Base-by-base conservation (phyloP, 2,329 filamentous ascomycete genomes). In the Helotiales sp. region DNA sequence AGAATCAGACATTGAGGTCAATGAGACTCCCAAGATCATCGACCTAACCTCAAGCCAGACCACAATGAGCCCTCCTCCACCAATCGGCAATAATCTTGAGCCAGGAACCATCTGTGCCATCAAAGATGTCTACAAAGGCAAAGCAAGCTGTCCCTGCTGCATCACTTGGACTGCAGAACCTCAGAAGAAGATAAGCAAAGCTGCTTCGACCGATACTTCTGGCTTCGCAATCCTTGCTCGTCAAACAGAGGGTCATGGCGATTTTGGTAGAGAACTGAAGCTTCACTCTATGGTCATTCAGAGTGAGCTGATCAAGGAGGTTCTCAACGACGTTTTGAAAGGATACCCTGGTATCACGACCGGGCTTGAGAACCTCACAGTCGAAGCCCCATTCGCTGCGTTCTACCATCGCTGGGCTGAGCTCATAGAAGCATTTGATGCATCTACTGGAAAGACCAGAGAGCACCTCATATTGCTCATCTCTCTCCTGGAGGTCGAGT, bases 221-320 rank as follows among this genome's bases (percentile, higher is more conserved):
- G 55, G 49, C 3, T 57, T 49, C 44, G 55, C 55, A 9, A 52
- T 57, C n/a, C 55, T 57, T 12, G 49, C 49, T 8, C 38, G 55
- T 24, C 46, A 53, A 15, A 53, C 55, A 6, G 55, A 59, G 25
- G 52, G 52, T n/a, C 52, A 59, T 52, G 56, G 52, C 3, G 56
- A 59, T 13, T 55, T 34, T 10, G 52, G 56, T 17, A 34, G 38
- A 17, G 52, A 59, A 15, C 9, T 51, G n/a, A 55, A 54, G 52
- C 77, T 87, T n/a, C 63, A 70, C 42, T 72, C 71, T 2, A 68
- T 74, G 57, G 65, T 70, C 4, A 63, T 74, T 3, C 72, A 74
- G 42, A 72, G 69, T 40, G 66, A 68, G 0, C 47, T 69, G 7
- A 67, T 74, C 22, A 70, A 69, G 49, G 63, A 65, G 36, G 58